Base-by-base conservation (phyloP, 495 filamentous ascomycete species). In the Xylaria flabelliformis region DNA sequence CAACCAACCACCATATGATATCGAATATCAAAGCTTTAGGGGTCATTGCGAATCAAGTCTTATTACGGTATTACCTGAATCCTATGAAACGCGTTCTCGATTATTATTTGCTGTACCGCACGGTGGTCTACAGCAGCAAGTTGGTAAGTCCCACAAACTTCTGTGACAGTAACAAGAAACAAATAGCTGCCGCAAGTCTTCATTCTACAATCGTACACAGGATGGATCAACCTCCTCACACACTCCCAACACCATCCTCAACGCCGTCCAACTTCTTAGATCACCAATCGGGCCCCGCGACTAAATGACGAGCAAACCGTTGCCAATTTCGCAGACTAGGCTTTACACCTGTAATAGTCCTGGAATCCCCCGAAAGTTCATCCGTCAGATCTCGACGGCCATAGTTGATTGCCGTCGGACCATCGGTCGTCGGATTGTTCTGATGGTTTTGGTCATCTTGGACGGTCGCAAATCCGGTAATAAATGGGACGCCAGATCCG, bases 321-420 rank as follows among this genome's bases (percentile, higher is more conserved):
- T 72, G 63, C 70, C 70, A 72, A 3, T 51, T 46, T 50, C 51
- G 50, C 41, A 66, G 51, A 26, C 51, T 17, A 17, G 70, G 39
- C 36, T 56, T 67, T 12, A 7, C 34, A 6, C 63, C 32, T 39
- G 9, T 10, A 36, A 29, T 10, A 4, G 41, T 10, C 51, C 17
- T 42, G 1, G 53, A 48, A 26, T 1, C 51, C n/a, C 24, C 32
- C 8, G 62, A 42, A 26, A 15, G 42, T 41, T 72, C 36, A 46
- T 67, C 70, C 36, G 32, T n/a, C 51, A 51, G 4, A 17, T 67
- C 63, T 36, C 63, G 51, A 44, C 62, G 70, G 36, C 26, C 44
- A 24, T 67, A 44, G 36, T 19, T 21, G 36, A 46, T 64, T 3
- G n/a, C 29, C 26, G 59, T n/a, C 29, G 34, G 59, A 15, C n/a